These are phyloP conservation scores for Thraustotheca clavata DNA, from an alignment of 352 stramenopile species.

Conservation along the genomic window DNA sequence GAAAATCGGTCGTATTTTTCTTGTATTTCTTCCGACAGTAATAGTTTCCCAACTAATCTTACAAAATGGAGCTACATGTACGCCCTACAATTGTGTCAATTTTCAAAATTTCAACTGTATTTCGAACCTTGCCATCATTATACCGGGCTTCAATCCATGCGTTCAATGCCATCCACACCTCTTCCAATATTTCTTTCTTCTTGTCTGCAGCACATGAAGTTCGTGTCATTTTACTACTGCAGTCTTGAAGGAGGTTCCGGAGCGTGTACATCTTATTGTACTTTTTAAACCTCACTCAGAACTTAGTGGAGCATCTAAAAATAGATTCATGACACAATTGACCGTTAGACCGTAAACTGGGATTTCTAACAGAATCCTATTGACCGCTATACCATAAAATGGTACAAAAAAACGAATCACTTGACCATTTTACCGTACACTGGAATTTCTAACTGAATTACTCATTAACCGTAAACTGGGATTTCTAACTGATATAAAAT, in stretches of 20 bases:
- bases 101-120: not conserved
- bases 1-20: conserved; percentile 47
- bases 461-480: not conserved
- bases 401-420: too few relatives aligned
- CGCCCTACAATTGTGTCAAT: too few relatives aligned
- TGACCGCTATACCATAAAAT: too few relatives aligned
- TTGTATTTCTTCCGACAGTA: conserved; percentile 47
- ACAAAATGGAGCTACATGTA: conserved; percentile 67
- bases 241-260: conserved; percentile 64
- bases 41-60: conserved; percentile 59
- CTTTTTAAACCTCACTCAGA: not conserved
- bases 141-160: conserved; percentile 71
- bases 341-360: too few relatives aligned
- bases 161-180: conserved; percentile 62
- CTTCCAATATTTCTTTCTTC: conserved; percentile 63
- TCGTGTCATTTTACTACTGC: conserved; percentile 43
- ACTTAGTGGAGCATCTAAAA: too few relatives aligned
- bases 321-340: too few relatives aligned
- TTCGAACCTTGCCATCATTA: conserved; percentile 50
- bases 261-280: conserved; percentile 46
- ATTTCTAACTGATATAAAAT: not conserved
- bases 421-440: too few relatives aligned
- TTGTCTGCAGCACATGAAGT: conserved; percentile 47
- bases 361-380: conserved; percentile 2
- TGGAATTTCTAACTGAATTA: not conserved